Evolutionary conservation across 208 protist genomes (phyloP), one percentile per base, ranked within the genome.

Genomic region (Leishmania braziliensis): DNA sequence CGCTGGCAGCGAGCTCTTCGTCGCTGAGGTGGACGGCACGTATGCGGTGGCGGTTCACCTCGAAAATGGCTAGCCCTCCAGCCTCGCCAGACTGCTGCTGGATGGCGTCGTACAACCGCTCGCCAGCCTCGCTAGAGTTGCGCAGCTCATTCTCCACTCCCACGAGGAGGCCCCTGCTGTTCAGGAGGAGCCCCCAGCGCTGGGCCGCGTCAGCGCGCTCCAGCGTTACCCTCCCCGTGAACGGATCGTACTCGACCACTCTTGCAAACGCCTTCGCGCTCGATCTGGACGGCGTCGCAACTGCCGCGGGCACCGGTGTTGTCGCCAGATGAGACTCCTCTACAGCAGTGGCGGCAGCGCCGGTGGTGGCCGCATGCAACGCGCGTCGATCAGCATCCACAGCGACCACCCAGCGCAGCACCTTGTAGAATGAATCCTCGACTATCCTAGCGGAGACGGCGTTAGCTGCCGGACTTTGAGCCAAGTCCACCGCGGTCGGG

Each of bases 181-280:
- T 91, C 51, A 95, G 23, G 80, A 91, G 82, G 33, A 92, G 56
- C 46, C 91, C 91, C 91, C 91, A 95, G 46, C 77, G 88, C 58
- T 80, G 86, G 14, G 80, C 62, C 5, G 71, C 29, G n/a, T 33
- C 66, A 23, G 56, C 53, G 4, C 91, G 89, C 80, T 90, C 86
- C 66, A 95, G 87, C n/a, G 78, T 80, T 53, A 92, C 33, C 50
- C 78, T 39, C 66, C 88, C 84, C 29, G 85, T 74, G 50, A 75
- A 69, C 0, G 84, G 77, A 66, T 88, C 78, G 77, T 88, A 88
- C 23, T 87, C 84, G 16, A 69, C 66, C 58, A 81, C 74, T 18
- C 56, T 79, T 16, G 80, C 76, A 29, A 80, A 78, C 43, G 51
- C 60, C n/a, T 60, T 54, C 20, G 51, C 9, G 66, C 29, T 50